Base-by-base conservation (phyloP, 768 basidiomycete species). In the Kwoniella dejecticola region DNA sequence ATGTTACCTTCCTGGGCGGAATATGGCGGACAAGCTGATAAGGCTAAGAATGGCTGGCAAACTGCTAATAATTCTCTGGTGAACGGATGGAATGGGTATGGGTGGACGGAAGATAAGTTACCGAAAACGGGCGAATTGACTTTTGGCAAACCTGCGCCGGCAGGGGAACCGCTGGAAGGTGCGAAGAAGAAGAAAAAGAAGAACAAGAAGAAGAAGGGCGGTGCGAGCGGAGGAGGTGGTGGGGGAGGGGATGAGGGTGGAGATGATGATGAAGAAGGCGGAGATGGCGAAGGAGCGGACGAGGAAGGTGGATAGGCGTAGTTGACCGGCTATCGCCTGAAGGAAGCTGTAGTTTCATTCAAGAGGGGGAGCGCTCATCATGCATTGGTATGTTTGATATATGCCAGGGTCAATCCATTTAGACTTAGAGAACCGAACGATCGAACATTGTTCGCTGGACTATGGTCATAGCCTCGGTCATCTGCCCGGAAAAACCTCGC, bases 31-130 rank as follows among this genome's bases (percentile, higher is more conserved):
- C 41, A 47, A 17, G 19, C 26, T 11, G 55, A 33, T 10, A 61
- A 64, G 26, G 24, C 57, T 23, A 45, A 38, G 21, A 52, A 30
- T 8, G 65, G 60, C 1, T 71, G 70, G 70, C 42, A 63, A 44
- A 29, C 50, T 2, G 57, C 49, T 24, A 60, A 62, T 59, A 62
- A 66, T 6, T 19, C 42, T 15, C 29, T 36, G 40, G 52, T 55
- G 45, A 64, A 63, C 17, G 67, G 63, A 4, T 74, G 72, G 72
- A 71, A 66, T 17, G 72, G 70, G 47, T 71, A 58, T 58, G 70
- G 72, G 13, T 74, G 67, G 66, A 64, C 62, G 1, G 72, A 63
- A 10, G 66, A 69, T 19, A 67, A 54, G 24, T 46, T 71, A 41
- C 71, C 72, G 15, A 60, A 62, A 27, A 27, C 60, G 4, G 57